These are phyloP conservation scores for Trifolium dubium DNA, from an alignment of 306 rosid species.

Conservation along the genomic window DNA sequence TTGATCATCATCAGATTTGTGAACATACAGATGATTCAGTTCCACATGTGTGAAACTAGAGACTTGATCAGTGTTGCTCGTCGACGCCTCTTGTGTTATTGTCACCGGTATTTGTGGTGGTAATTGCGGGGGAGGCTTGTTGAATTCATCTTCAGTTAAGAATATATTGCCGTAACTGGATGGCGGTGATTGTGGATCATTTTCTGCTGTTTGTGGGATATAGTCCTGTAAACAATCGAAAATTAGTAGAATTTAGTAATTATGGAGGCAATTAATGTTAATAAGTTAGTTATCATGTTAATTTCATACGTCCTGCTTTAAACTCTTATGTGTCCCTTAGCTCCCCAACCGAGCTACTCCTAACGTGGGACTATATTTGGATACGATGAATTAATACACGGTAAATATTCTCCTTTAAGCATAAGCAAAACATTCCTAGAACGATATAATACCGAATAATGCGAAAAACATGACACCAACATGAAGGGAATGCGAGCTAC, in stretches of 20 bases:
- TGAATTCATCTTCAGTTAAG: slow-evolving; percentile 64
- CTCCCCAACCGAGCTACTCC: too few relatives aligned
- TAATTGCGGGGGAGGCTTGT: slow-evolving; percentile 75
- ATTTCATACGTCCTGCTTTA: too few relatives aligned
- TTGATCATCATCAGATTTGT: slow-evolving; percentile 52
- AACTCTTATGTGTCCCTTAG: too few relatives aligned
- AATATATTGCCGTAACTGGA: slow-evolving; percentile 70
- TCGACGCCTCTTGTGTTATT: slow-evolving; percentile 48
- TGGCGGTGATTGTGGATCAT: slow-evolving; percentile 79
- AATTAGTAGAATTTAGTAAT: neutral
- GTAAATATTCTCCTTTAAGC: neutral
- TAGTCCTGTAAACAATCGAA: slow-evolving; percentile 54
- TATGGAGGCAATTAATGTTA: too few relatives aligned
- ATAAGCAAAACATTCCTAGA: neutral
- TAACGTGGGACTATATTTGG: neutral
- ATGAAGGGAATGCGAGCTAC: too few relatives aligned
- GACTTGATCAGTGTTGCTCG: slow-evolving; percentile 13
- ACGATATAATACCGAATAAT: neutral
- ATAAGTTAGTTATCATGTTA: neutral
- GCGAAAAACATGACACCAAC: too few relatives aligned
- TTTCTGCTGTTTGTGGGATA: slow-evolving; percentile 52
- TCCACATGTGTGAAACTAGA: slow-evolving; percentile 54
- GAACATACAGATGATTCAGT: slow-evolving; percentile 75
- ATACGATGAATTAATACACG: neutral
- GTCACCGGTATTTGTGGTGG: slow-evolving; percentile 69